These are phyloP conservation scores for Yarrowia sp. DNA, from an alignment of 805 yeast species.

Conservation along the genomic window DNA sequence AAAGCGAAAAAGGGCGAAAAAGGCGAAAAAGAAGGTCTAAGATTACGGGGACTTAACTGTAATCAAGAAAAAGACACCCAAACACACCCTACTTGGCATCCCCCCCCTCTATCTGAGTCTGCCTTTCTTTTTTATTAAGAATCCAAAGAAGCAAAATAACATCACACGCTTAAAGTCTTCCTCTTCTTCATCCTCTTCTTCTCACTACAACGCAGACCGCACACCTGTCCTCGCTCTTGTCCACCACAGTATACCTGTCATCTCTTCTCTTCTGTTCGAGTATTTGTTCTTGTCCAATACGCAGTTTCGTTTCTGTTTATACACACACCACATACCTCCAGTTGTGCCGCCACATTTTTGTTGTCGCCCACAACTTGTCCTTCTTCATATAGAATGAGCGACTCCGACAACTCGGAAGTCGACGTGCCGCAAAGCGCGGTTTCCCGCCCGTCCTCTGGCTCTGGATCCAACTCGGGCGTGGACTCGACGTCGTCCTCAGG, in stretches of 20 bases:
- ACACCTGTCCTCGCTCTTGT: background rate
- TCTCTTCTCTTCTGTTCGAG: background rate
- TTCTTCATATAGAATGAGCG: background rate
- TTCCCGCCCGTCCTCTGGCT: background rate
- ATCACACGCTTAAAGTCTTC: background rate
- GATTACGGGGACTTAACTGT: background rate
- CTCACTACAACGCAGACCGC: background rate
- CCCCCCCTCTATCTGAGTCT: background rate
- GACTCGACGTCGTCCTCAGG: constrained; percentile 3
- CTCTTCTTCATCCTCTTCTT: background rate
- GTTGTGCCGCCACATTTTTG: background rate
- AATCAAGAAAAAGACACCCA: background rate
- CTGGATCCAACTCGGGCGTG: background rate
- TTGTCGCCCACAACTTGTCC: background rate
- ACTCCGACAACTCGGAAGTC: background rate
- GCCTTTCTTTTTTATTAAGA: background rate
- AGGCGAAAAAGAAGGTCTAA: too few species aligned
- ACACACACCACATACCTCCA: background rate
- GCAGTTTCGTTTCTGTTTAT: background rate
- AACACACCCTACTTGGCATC: background rate
- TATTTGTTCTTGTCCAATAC: background rate
- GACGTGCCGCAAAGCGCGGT: constrained; percentile 3
- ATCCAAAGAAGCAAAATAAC: background rate
- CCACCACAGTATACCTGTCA: background rate
- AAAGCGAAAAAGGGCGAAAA: too few species aligned